Base-by-base conservation (phyloP, 176 grass and related monocot species). In the Echinochloa phyllopogon region DNA sequence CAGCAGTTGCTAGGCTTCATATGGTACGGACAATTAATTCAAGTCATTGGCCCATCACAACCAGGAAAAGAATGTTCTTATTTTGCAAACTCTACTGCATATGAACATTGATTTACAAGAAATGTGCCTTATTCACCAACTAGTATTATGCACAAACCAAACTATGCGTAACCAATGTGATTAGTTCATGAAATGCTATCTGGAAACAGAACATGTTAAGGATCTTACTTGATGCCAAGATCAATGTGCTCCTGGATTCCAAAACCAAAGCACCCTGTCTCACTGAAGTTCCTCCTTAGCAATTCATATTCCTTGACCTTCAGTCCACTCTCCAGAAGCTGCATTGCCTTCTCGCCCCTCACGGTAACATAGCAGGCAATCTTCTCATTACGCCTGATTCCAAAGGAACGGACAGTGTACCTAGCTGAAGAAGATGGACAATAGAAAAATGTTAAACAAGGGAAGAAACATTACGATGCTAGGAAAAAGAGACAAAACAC, bases 21-120 rank as follows among this genome's bases (percentile, higher is more conserved):
- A 86, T 81, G 77, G 77, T 86, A 86, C 45, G 68, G 76, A 81
- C 76, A 81, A 81, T 45, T 55, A 81, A 36, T 80, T 80, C 77
- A 74, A 81, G 33, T 86, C 58, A 80, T 74, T 65, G 67, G 77
- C 77, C 76, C 12, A 73, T 15, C 3, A n/a, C 3, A 71, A 18
- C 29, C 14, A 50, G 41, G 49, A 37, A 70, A 85, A 48, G 6
- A 59, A 38, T 13, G 37, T 10, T 20, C 8, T 16, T 40, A 50
- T 40, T 21, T 5, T 53, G 48, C 12, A 66, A 2, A 49, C 29
- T 33, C 29, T 33, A 33, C 29, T 33, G 29, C 29, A 33, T 33
- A 33, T 2, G 29, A 33, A 33, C 29, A 1, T 33, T 33, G 29
- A 33, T 2, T 33, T 33, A 33, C 29, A 33, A 33, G 29, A 33